phyloP scores from a whole-genome alignment of 495 filamentous ascomycete genomes.

The Xylaria acuta region DNA sequence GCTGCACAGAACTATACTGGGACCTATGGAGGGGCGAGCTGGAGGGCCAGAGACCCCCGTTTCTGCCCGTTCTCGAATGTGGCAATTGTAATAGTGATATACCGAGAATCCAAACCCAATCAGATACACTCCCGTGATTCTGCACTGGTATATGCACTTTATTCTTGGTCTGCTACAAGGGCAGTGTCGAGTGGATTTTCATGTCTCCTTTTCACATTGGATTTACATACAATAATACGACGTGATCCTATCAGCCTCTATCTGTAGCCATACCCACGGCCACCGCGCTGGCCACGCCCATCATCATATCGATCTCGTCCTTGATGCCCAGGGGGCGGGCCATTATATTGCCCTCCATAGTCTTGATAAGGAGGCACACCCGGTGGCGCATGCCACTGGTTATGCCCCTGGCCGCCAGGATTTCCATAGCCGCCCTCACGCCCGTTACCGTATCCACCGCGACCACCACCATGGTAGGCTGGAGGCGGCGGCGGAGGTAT shows the following conservation, averaged over 20 bases:
- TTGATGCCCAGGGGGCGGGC: slow-evolving; percentile 30
- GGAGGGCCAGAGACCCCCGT: too few relatives aligned
- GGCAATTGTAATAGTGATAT: neutral
- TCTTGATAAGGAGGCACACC: slow-evolving; percentile 23
- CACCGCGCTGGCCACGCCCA: slow-evolving; percentile 34
- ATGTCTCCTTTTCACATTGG: neutral
- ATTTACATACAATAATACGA: slow-evolving; percentile 1
- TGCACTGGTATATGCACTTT: neutral
- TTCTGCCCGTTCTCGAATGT: neutral
- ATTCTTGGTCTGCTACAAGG: neutral
- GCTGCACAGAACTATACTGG: neutral
- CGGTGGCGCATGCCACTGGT: slow-evolving; percentile 31
- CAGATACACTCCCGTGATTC: neutral
- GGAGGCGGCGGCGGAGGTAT: slow-evolving; percentile 55
- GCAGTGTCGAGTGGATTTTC: neutral
- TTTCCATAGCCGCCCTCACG: slow-evolving; percentile 37
- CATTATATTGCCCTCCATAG: slow-evolving; percentile 32
- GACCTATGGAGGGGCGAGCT: neutral
- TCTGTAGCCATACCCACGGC: slow-evolving; percentile 21
- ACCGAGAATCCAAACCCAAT: neutral
- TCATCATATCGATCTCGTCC: slow-evolving; percentile 30
- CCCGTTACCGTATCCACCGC: slow-evolving; percentile 39
- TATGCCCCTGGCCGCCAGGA: slow-evolving; percentile 32
- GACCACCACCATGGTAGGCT: slow-evolving; percentile 34
- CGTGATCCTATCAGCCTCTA: neutral